A percentile compares a stretch with the other conserved stretches of the same genome.
These are phyloP conservation scores for Corymbia citriodora DNA, from an alignment of 441 rosid genomes.

Conservation along the genomic window DNA sequence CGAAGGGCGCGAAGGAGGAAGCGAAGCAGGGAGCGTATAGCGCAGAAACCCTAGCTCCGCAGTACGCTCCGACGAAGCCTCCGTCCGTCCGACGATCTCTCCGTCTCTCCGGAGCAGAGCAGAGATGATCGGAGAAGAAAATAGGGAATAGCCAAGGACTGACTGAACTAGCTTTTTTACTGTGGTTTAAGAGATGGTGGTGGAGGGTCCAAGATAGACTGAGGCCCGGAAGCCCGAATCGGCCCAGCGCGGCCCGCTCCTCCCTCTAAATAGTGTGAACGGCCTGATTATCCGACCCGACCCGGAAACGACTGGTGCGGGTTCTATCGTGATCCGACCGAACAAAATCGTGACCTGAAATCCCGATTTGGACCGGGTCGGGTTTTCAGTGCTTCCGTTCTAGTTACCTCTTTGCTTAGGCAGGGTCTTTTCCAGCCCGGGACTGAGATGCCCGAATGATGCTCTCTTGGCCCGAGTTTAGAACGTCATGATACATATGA, in stretches of 20 bases:
- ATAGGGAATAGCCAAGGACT: background rate
- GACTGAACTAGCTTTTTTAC: background rate
- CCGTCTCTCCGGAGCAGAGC: background rate
- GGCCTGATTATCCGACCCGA: background rate
- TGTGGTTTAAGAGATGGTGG: background rate
- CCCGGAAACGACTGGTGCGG: background rate
- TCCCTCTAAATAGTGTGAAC: background rate
- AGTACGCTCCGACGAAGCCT: background rate
- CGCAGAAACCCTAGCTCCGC: background rate
- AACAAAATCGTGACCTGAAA: background rate
- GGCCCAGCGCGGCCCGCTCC: background rate
- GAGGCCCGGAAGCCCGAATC: background rate
- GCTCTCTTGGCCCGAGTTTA: too few species aligned
- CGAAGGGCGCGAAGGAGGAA: background rate
- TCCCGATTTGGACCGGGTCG: too few species aligned
- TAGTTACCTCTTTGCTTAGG: background rate
- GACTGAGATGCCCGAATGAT: too few species aligned
- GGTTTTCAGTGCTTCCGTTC: background rate
- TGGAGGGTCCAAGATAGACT: too few species aligned
- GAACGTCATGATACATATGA: too few species aligned
- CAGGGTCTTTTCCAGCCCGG: fast-evolving
- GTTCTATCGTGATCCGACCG: background rate
- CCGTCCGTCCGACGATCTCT: background rate
- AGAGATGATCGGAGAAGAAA: background rate
- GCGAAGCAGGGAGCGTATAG: background rate